These are phyloP conservation scores for Globisporangium irregulare DNA, from an alignment of 352 stramenopile species.

Conservation along the genomic window DNA sequence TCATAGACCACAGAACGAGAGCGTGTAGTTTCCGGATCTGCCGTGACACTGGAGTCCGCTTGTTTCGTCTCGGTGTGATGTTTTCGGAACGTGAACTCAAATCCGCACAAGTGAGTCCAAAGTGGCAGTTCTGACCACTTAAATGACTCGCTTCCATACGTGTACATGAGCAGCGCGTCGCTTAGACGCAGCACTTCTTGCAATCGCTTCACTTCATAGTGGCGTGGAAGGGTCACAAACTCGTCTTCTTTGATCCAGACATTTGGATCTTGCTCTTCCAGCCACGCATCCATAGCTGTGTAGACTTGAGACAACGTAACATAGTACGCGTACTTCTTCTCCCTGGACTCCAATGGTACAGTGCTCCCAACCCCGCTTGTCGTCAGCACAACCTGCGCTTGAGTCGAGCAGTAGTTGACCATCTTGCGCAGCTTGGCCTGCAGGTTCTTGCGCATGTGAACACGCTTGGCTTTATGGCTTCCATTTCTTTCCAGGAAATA, in stretches of 20 bases:
- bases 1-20: not conserved
- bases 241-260: slow-evolving; percentile 76
- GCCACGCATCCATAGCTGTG: slow-evolving; percentile 84
- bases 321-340: slow-evolving; percentile 50
- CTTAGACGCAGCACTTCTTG: slow-evolving; percentile 70
- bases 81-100: slow-evolving; percentile 50
- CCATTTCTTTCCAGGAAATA: slow-evolving; percentile 53
- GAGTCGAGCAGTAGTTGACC: slow-evolving; percentile 58
- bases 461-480: slow-evolving; percentile 31
- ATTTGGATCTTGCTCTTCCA: slow-evolving; percentile 80
- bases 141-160: slow-evolving; percentile 25
- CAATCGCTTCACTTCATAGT: slow-evolving; percentile 71
- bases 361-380: slow-evolving; percentile 18
- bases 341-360: slow-evolving; percentile 30
- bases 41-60: not conserved
- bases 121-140: slow-evolving; percentile 55
- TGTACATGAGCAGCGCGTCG: slow-evolving; percentile 44
- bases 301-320: slow-evolving; percentile 65
- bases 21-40: not conserved
- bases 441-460: slow-evolving; percentile 48
- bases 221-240: slow-evolving; percentile 58
- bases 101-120: slow-evolving; percentile 66
- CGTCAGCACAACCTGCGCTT: slow-evolving; percentile 60
- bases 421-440: slow-evolving; percentile 55
- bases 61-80: slow-evolving; percentile 1